phyloP scores from a whole-genome alignment of 1,284 basidiomycete species.

The Trichosporon sp. region DNA sequence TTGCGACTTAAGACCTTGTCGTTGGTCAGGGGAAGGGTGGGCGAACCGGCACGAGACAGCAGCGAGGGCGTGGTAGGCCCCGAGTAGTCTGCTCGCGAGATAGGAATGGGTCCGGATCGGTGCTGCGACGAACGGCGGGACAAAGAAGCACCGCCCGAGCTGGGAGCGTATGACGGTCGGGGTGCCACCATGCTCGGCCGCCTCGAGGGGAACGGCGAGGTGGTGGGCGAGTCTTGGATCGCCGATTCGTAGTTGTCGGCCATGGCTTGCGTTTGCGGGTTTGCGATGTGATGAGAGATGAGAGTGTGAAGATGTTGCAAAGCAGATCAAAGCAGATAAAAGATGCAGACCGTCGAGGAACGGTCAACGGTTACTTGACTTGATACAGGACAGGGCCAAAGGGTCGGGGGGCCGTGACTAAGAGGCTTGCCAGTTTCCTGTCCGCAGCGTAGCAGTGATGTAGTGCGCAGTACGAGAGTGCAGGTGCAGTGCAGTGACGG shows the following conservation, averaged over 20 bases:
- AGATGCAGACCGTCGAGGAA: background rate
- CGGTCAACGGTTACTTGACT: background rate
- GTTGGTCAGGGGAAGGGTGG: constrained; percentile 41
- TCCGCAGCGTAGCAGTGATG: background rate
- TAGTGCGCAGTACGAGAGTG: background rate
- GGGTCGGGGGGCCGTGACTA: background rate
- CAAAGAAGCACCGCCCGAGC: constrained; percentile 14
- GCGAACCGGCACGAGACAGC: constrained; percentile 45
- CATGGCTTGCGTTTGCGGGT: background rate
- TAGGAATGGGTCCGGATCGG: constrained; percentile 37
- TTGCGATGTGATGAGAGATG: background rate
- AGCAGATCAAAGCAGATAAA: background rate
- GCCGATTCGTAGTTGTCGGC: constrained; percentile 14
- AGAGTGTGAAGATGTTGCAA: background rate
- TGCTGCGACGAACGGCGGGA: constrained; percentile 32
- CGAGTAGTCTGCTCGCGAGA: constrained; percentile 35
- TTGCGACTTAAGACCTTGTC: constrained; percentile 27
- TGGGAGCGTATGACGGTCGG: constrained; percentile 4
- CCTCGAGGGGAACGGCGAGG: constrained; percentile 23
- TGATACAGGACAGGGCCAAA: background rate
- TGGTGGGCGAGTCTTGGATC: constrained; percentile 13
- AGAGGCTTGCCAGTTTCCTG: background rate
- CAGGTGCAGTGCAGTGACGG: background rate
- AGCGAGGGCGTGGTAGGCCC: constrained; percentile 40
- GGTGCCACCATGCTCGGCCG: constrained; percentile 23